Base-by-base conservation (phyloP, 768 basidiomycete genomes). In the Suillus cothurnatus region DNA sequence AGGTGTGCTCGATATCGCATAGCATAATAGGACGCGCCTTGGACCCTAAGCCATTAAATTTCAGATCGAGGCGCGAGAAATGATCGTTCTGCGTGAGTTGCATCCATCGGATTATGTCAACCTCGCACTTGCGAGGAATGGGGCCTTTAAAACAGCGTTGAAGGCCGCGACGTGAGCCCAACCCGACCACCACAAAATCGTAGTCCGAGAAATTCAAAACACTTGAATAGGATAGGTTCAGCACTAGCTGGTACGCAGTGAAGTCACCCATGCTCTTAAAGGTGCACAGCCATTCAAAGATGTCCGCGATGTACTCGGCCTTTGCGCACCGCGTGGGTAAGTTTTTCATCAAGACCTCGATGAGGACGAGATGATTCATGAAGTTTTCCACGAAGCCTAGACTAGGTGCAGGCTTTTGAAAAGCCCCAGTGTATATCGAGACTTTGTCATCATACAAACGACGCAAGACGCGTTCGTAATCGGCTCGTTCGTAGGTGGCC, bases 261-360 rank as follows among this genome's bases (percentile, higher is more conserved):
- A 94, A 94, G 36, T 83, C 82, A n/a, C 88, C 92, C 84, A 93
- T 86, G 68, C 89, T 84, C 0, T 86, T 91, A 69, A 85, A 92
- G 3, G 83, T 79, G 31, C 79, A 76, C 31, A 92, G 69, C 64
- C 80, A 82, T 56, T 88, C 86, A 69, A 84, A 92, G 28, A 90
- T 81, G 67, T 94, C 88, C 26, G 81, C 85, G 69, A 91, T 70
- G 66, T 86, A 85, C 57, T 80, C 71, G n/a, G 88, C 84, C 15
- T 74, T 69, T 50, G 76, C 71, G 23, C 93, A 78, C 67, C 82
- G 79, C 2, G 70, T 69, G 2, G 86, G 83, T 21, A 94, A 71
- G 47, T 86, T 80, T 34, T 82, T 81, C 90, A 92, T 88, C 36
- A 88, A 70, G 38, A 79, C 73, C 71, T 89, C 84, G 21, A 90